Conservation (phyloP, 495 filamentous ascomycete species). For the Penicillium salamii region DNA sequence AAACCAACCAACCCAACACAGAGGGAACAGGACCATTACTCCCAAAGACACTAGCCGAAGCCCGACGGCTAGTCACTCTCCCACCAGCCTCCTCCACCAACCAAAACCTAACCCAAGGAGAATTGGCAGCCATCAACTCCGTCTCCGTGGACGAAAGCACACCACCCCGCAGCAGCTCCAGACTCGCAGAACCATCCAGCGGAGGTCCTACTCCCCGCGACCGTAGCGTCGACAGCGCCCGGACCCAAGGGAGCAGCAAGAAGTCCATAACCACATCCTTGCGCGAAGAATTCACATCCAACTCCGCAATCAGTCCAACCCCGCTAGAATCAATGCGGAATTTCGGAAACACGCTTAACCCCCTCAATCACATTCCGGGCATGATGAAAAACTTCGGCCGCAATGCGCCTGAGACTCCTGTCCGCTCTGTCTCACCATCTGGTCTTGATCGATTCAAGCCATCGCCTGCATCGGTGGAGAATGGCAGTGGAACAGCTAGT, state of each 20-base stretch:
- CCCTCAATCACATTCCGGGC: constrained; percentile 71
- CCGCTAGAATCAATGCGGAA: constrained; percentile 82
- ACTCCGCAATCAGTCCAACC: constrained; percentile 33
- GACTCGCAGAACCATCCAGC: constrained; percentile 54
- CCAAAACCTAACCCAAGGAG: constrained; percentile 45
- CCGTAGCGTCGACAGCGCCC: constrained; percentile 71
- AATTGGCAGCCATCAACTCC: constrained; percentile 42
- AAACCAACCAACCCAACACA: constrained; percentile 42
- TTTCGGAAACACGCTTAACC: constrained; percentile 79
- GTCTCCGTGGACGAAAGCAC: constrained; percentile 34
- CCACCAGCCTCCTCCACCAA: constrained; percentile 60
- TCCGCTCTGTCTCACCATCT: constrained; percentile 23
- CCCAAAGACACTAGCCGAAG: constrained; percentile 90
- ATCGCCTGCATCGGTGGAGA: constrained; percentile 23
- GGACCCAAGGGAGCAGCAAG: constrained; percentile 49
- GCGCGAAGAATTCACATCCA: constrained; percentile 25
- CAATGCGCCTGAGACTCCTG: constrained; percentile 36
- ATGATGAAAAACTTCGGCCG: constrained; percentile 79
- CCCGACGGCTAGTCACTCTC: constrained; percentile 72
- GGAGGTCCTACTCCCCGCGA: constrained; percentile 63
- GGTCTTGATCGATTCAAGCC: constrained; percentile 29
- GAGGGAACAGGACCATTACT: constrained; percentile 47
- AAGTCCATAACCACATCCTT: constrained; percentile 23
- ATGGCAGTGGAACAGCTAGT: constrained; percentile 14
- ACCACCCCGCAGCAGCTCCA: constrained; percentile 31